Evolutionary conservation across 2,329 filamentous ascomycete species (phyloP).

Genomic region (Pseudogymnoascus sp.): DNA sequence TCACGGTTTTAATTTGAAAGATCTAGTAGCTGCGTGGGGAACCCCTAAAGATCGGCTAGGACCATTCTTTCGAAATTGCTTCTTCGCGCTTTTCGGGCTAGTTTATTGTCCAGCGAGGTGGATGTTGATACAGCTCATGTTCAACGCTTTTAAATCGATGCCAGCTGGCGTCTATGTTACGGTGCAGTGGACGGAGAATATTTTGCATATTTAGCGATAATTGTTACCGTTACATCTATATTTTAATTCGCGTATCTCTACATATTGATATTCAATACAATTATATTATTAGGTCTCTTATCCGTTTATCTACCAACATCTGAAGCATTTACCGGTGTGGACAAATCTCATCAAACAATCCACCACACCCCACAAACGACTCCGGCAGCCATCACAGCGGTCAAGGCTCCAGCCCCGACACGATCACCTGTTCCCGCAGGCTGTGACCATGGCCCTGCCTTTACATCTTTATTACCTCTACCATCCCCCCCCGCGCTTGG

Average conservation of each 20-base stretch:
- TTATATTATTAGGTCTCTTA: no score
- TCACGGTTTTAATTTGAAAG: neutral
- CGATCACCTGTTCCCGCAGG: slow-evolving; percentile 45
- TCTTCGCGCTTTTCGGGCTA: neutral
- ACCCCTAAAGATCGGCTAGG: neutral
- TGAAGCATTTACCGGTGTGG: neutral
- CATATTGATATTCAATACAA: neutral
- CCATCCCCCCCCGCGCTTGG: slow-evolving; percentile 19
- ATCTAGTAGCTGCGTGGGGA: neutral
- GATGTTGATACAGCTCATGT: neutral
- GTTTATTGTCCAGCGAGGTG: neutral
- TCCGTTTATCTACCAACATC: neutral
- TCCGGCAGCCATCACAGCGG: slow-evolving; percentile 41
- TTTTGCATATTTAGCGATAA: neutral
- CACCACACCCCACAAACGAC: slow-evolving; percentile 48
- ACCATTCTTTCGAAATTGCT: neutral
- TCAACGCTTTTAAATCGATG: neutral
- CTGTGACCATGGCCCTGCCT: neutral
- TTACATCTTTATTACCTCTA: neutral
- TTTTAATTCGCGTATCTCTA: neutral
- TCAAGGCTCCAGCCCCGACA: slow-evolving; percentile 60
- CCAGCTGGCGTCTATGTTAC: neutral
- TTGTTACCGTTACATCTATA: neutral
- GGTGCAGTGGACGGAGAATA: neutral
- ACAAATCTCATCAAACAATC: slow-evolving; percentile 32